phyloP scores from a whole-genome alignment of 176 grass and related monocot species.

The Thalia dealbata region DNA sequence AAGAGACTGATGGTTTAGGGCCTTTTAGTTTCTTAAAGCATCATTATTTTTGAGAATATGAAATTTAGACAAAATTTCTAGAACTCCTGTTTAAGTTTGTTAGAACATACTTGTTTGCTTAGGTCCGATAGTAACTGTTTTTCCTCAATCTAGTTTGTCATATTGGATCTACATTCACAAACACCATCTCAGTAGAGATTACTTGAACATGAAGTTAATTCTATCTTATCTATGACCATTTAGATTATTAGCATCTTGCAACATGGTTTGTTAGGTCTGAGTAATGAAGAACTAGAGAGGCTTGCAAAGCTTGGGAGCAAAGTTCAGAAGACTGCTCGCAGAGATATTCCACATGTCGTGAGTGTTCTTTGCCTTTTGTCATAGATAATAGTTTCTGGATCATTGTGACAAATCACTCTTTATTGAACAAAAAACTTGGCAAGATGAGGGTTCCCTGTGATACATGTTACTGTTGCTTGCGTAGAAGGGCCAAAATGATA shows the following conservation, averaged over 20 bases:
- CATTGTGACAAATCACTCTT: slow-evolving; percentile 1
- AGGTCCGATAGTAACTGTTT: not conserved
- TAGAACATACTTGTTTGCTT: not conserved
- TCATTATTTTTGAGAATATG: not conserved
- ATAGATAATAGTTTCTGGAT: not conserved
- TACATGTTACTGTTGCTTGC: not conserved
- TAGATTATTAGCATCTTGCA: not conserved
- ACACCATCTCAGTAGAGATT: not conserved
- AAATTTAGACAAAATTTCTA: not conserved
- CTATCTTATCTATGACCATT: not conserved
- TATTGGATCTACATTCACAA: not conserved
- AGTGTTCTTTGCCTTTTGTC: slow-evolving; percentile 20
- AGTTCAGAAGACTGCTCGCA: slow-evolving; percentile 71
- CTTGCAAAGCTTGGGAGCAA: slow-evolving; percentile 64
- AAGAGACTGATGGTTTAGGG: no score
- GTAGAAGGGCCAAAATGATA: not conserved
- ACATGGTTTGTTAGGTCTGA: slow-evolving; percentile 41
- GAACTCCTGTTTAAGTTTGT: not conserved
- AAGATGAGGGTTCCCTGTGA: not conserved
- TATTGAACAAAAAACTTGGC: not conserved
- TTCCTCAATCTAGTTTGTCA: not conserved
- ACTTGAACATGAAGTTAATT: not conserved
- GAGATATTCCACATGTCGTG: slow-evolving; percentile 82
- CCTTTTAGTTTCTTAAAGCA: not conserved
- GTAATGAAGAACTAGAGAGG: slow-evolving; percentile 51